Percentiles rank a stretch among this genome's conserved stretches.
phyloP scores from a whole-genome alignment of 2,329 filamentous ascomycete genomes.

The Rutstroemia sydowiana region DNA sequence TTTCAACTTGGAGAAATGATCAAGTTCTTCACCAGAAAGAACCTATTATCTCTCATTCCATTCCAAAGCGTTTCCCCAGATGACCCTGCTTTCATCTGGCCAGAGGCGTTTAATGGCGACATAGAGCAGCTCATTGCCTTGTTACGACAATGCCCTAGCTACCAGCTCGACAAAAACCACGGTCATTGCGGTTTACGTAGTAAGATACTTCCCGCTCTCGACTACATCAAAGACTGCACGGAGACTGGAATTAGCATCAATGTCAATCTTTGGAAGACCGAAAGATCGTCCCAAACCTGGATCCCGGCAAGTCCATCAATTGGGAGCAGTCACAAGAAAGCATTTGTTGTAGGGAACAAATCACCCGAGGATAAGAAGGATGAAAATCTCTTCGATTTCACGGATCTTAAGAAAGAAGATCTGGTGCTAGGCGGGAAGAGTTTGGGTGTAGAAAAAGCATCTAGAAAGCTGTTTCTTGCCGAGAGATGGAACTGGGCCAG shows the following conservation, averaged over 20 bases:
- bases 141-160: slow-evolving; percentile 59
- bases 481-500: slow-evolving; percentile 50
- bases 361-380: slow-evolving; percentile 14
- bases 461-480: slow-evolving; percentile 48
- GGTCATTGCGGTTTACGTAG: slow-evolving; percentile 64
- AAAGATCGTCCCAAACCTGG: slow-evolving; percentile 24
- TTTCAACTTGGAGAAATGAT: slow-evolving; percentile 75
- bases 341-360: slow-evolving; percentile 20
- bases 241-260: slow-evolving; percentile 29
- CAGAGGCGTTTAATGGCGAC: slow-evolving; percentile 46
- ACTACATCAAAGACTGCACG: slow-evolving; percentile 54
- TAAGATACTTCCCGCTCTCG: slow-evolving; percentile 57
- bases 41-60: slow-evolving; percentile 52
- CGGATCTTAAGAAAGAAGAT: slow-evolving; percentile 41
- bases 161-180: slow-evolving; percentile 69
- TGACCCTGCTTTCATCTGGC: slow-evolving; percentile 27
- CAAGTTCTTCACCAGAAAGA: slow-evolving; percentile 58
- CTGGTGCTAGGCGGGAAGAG: slow-evolving; percentile 42
- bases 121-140: slow-evolving; percentile 52
- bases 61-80: slow-evolving; percentile 42
- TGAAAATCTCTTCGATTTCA: slow-evolving; percentile 32
- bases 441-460: slow-evolving; percentile 44
- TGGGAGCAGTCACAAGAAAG: slow-evolving; percentile 7
- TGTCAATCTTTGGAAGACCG: slow-evolving; percentile 19
- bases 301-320: background rate